A percentile compares a stretch with the other conserved stretches of the same genome.
phyloP scores from a whole-genome alignment of 2,329 filamentous ascomycete species.

The Aurifilum marmelostoma region DNA sequence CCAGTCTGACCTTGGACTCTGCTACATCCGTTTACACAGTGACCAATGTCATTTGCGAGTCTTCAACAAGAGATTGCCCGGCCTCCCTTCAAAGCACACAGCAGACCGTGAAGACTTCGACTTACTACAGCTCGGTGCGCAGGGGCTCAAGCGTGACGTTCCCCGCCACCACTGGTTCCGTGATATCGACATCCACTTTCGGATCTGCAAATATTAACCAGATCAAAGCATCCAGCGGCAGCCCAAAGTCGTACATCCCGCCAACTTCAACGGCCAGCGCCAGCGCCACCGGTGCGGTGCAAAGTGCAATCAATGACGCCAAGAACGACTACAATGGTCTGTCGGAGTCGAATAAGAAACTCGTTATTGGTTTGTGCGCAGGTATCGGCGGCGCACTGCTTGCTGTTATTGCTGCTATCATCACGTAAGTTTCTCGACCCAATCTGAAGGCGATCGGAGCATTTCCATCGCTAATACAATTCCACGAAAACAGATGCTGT shows the following conservation, averaged over 20 bases:
- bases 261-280: neutral
- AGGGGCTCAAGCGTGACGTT: constrained; percentile 45
- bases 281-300: neutral
- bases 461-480: neutral
- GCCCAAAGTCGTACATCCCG: constrained; percentile 23
- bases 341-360: constrained; percentile 25
- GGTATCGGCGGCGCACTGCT: constrained; percentile 25
- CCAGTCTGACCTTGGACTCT: constrained; percentile 42
- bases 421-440: constrained; percentile 11
- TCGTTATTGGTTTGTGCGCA: constrained; percentile 25
- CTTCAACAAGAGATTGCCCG: constrained; percentile 52
- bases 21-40: constrained; percentile 46
- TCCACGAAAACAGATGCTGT: neutral
- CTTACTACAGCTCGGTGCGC: constrained; percentile 45
- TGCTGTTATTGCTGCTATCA: neutral
- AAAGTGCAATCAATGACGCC: neutral
- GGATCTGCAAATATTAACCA: constrained; percentile 42
- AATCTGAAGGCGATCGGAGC: neutral
- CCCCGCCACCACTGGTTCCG: constrained; percentile 41
- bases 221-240: constrained; percentile 24
- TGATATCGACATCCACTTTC: constrained; percentile 44
- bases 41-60: constrained; percentile 49
- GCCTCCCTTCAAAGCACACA: constrained; percentile 51
- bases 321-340: constrained; percentile 10
- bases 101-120: constrained; percentile 43